phyloP scores from a whole-genome alignment of 2,329 filamentous ascomycete species.

The Alternaria sp. region DNA sequence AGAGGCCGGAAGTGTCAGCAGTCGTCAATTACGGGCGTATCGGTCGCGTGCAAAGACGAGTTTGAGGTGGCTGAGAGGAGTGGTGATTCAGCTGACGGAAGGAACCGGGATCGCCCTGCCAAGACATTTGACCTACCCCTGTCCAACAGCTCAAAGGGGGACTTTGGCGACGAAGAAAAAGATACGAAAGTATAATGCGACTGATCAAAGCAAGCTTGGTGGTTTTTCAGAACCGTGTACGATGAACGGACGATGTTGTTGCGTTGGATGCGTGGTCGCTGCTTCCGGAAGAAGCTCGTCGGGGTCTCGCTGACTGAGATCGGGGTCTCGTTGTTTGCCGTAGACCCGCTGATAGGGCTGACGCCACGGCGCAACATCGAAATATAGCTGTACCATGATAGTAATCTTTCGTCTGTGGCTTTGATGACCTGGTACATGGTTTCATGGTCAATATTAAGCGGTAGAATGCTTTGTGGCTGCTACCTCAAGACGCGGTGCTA shows the following conservation, averaged over 20 bases:
- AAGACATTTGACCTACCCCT: neutral
- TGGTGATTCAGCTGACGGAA: constrained; percentile 19
- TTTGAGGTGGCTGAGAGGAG: constrained; percentile 22
- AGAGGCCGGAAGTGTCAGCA: constrained; percentile 7
- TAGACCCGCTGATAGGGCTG: constrained; percentile 14
- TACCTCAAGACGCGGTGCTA: neutral
- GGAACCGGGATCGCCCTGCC: constrained; percentile 11
- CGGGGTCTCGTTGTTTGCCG: constrained; percentile 14
- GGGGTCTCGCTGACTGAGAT: constrained; percentile 8
- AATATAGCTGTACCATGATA: neutral
- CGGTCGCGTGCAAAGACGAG: constrained; percentile 24
- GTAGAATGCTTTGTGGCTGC: neutral
- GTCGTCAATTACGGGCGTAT: constrained; percentile 2
- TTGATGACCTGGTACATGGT: neutral
- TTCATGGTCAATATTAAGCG: neutral
- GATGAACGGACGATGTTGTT: neutral
- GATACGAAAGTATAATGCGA: neutral
- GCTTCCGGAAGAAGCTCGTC: constrained; percentile 26
- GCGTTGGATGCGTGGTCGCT: neutral
- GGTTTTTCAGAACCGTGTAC: neutral
- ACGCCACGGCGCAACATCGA: neutral
- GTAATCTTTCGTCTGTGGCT: neutral
- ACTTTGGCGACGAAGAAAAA: neutral
- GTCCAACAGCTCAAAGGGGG: neutral
- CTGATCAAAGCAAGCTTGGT: neutral